Evolutionary conservation across 2,329 filamentous ascomycete species (phyloP).

Genomic region (Harringtonia aguacate): DNA sequence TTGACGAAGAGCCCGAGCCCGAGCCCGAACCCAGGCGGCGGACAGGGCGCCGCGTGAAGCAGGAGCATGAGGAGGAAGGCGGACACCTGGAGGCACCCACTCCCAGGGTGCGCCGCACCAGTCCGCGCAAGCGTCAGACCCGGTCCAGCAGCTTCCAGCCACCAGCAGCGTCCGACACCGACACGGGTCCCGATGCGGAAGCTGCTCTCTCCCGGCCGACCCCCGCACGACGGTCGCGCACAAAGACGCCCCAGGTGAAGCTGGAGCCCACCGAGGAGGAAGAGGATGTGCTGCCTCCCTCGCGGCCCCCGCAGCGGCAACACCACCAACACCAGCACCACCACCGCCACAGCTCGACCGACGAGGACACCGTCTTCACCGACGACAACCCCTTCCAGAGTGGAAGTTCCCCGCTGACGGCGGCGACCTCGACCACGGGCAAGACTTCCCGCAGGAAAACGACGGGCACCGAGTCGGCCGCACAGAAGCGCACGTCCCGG

Average conservation of each 20-base stretch:
- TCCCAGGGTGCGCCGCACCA: constrained; percentile 26
- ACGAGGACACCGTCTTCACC: constrained; percentile 47
- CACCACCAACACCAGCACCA: constrained; percentile 32
- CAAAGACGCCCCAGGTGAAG: constrained; percentile 44
- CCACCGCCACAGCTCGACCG: constrained; percentile 24
- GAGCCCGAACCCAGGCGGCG: too few relatives aligned
- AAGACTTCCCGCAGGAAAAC: constrained; percentile 3
- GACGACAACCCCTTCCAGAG: constrained; percentile 91
- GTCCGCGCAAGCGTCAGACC: constrained; percentile 43
- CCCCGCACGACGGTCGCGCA: constrained; percentile 39
- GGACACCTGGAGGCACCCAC: constrained; percentile 8
- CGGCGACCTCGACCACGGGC: constrained; percentile 9
- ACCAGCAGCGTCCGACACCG: constrained; percentile 34
- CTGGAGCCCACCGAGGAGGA: constrained; percentile 42
- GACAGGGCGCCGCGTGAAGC: constrained; percentile 24
- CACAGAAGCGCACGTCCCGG: neutral
- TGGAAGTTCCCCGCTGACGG: constrained; percentile 57
- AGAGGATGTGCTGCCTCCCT: constrained; percentile 27
- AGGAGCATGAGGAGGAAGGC: constrained; percentile 31
- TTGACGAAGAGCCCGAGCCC: constrained; percentile 26
- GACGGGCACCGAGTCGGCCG: neutral
- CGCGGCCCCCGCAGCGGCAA: constrained; percentile 40
- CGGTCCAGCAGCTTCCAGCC: constrained; percentile 43
- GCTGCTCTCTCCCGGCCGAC: constrained; percentile 30
- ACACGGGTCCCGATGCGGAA: constrained; percentile 33